Evolutionary conservation across 2,329 filamentous ascomycete species (phyloP).

Genomic region (Epichloe gansuensis): DNA sequence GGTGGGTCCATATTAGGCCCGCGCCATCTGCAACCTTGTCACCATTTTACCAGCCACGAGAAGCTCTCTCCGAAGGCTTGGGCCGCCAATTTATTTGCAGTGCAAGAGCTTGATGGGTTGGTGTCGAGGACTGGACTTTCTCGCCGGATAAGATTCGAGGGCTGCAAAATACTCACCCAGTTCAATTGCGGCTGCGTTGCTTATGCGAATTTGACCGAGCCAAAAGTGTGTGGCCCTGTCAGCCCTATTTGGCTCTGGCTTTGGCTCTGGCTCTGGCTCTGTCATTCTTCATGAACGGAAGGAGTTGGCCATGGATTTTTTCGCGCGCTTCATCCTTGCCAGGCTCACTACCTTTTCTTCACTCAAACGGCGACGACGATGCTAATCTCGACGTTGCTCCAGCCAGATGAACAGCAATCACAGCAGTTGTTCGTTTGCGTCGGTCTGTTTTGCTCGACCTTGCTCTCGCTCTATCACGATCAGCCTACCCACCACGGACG

Average conservation of each 20-base stretch:
- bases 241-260: background rate
- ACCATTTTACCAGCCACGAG: background rate
- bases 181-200: no score
- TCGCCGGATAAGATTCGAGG: no score
- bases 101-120: background rate
- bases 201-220: background rate
- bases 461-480: background rate
- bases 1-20: conserved; percentile 6
- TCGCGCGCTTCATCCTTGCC: background rate
- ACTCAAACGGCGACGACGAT: background rate
- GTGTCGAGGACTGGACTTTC: background rate
- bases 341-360: background rate
- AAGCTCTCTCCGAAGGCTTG: background rate
- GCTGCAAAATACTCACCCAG: no score
- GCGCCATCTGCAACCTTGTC: conserved; percentile 9
- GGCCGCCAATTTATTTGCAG: background rate
- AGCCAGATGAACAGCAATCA: background rate
- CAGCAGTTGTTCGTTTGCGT: background rate
- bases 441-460: background rate
- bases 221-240: background rate
- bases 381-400: background rate
- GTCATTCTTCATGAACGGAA: background rate
- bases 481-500: background rate
- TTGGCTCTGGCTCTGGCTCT: background rate
- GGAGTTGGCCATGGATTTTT: background rate